phyloP scores from a whole-genome alignment of 2,329 filamentous ascomycete species.

The Myotisia sp. region DNA sequence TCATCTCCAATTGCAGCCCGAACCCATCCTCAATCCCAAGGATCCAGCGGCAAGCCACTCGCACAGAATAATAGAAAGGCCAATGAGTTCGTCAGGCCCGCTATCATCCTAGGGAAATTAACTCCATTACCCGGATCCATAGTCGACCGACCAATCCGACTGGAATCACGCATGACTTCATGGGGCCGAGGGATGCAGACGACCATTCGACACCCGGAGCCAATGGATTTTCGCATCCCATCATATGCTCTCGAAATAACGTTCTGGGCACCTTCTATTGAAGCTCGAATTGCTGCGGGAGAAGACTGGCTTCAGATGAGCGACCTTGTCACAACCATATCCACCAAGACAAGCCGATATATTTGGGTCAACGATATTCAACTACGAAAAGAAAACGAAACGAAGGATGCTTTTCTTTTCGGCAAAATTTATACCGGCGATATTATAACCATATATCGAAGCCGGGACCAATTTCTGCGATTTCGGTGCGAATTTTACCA shows the following conservation, averaged over 20 bases:
- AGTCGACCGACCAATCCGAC: constrained; percentile 45
- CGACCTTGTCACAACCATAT: constrained; percentile 55
- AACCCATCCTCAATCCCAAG: constrained; percentile 1
- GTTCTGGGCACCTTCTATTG: constrained; percentile 56
- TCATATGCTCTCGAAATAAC: constrained; percentile 69
- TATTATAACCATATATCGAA: constrained; percentile 56
- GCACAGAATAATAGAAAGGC: neutral
- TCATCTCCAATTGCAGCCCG: neutral
- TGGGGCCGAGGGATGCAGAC: constrained; percentile 64
- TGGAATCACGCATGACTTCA: constrained; percentile 54
- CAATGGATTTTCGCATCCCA: constrained; percentile 56
- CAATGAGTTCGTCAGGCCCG: constrained; percentile 21
- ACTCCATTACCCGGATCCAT: constrained; percentile 53
- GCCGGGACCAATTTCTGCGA: constrained; percentile 27
- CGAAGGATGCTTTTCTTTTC: constrained; percentile 40
- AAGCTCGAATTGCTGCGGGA: constrained; percentile 42
- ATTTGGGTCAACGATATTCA: constrained; percentile 63
- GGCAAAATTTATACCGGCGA: constrained; percentile 65
- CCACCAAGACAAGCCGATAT: constrained; percentile 62
- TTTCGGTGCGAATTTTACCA: constrained; percentile 35
- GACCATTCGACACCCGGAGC: constrained; percentile 50
- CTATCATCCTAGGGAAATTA: constrained; percentile 47
- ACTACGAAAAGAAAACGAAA: constrained; percentile 41
- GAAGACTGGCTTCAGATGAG: constrained; percentile 41
- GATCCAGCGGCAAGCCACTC: neutral